Base-by-base conservation (phyloP, 805 yeast species). In the Ascoidea tarda region DNA sequence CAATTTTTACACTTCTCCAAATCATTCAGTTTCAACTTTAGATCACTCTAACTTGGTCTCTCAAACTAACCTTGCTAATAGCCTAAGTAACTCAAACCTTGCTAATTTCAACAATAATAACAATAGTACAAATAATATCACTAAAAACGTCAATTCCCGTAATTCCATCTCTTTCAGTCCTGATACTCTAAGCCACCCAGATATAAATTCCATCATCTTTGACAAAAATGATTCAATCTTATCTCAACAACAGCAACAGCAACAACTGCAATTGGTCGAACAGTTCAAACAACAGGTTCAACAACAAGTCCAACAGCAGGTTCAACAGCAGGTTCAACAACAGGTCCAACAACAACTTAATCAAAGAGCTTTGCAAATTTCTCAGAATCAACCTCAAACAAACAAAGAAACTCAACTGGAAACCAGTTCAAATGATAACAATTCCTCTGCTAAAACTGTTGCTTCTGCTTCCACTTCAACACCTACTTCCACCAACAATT, bases 1-100 rank as follows among this genome's bases (percentile, higher is more conserved):
- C 61, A 76, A 69, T 55, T 32, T 59, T 16, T 55, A 55, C 56
- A 74, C 70, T 56, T 72, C 78, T 32, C 77, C 77, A 16, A 71
- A 66, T 54, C 79, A 70, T 58, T 68, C 73, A 4, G 63, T 64
- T 52, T 74, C 44, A 38, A 38, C 44, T 38, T 14, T 38, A 10
- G 44, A 38, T 38, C 8, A 38, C 14, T 38, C 44, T 10, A 38
- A 38, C 14, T 38, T 38, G 14, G 60, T 4, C 52, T 58, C 55
- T 62, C 66, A 12, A 50, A 60, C 21, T 58, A 21, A 21, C 28
- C 28, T 21, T 21, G 28, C 28, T 21, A 21, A 21, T 21, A 21
- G 28, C 3, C 3, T 21, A 21, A 21, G 28, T 21, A 21, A 21
- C 28, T 21, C 28, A 21, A 21, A 21, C 28, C 28, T 21, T 21